phyloP scores from a whole-genome alignment of 2,329 filamentous ascomycete genomes.

The Pyrenochaeta sp. region DNA sequence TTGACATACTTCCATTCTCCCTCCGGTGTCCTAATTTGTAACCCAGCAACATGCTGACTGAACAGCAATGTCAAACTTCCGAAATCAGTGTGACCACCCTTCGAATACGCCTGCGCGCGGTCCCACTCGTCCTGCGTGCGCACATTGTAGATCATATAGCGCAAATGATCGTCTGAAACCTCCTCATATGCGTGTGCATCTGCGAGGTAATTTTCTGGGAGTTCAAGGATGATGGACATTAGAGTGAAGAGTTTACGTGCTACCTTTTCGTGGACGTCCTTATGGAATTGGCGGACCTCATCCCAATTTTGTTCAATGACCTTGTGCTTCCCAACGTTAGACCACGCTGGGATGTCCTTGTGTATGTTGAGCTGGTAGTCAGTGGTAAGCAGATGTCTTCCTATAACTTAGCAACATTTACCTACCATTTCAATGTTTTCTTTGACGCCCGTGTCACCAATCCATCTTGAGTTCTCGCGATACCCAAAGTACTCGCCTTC shows the following conservation, averaged over 20 bases:
- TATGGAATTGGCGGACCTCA: slow-evolving; percentile 25
- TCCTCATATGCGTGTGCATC: slow-evolving; percentile 25
- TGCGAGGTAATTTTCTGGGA: slow-evolving; percentile 25
- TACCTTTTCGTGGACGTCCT: slow-evolving; percentile 35
- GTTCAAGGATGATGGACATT: slow-evolving; percentile 24
- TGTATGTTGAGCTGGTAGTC: slow-evolving; percentile 22
- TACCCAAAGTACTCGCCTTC: slow-evolving; percentile 30
- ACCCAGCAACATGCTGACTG: slow-evolving; percentile 64
- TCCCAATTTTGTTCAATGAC: slow-evolving; percentile 19
- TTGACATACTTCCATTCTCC: slow-evolving; percentile 52
- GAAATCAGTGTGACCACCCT: slow-evolving; percentile 63
- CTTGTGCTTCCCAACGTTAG: slow-evolving; percentile 11
- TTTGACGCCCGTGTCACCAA: slow-evolving; percentile 49
- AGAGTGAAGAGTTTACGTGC: slow-evolving; percentile 58
- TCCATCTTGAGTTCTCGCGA: slow-evolving; percentile 35
- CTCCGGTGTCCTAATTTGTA: slow-evolving; percentile 57
- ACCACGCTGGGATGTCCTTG: slow-evolving; percentile 20
- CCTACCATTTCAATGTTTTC: slow-evolving; percentile 49
- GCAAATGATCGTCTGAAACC: slow-evolving; percentile 21
- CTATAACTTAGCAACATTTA: not conserved
- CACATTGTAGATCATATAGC: slow-evolving; percentile 32
- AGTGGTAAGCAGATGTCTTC: slow-evolving; percentile 9
- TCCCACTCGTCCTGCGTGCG: slow-evolving; percentile 33
- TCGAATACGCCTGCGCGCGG: slow-evolving; percentile 49
- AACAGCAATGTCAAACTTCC: slow-evolving; percentile 65